Percentiles rank a stretch among this genome's conserved stretches.
Conservation (phyloP, 2,329 filamentous ascomycete species). For the Aspergillus candidus region DNA sequence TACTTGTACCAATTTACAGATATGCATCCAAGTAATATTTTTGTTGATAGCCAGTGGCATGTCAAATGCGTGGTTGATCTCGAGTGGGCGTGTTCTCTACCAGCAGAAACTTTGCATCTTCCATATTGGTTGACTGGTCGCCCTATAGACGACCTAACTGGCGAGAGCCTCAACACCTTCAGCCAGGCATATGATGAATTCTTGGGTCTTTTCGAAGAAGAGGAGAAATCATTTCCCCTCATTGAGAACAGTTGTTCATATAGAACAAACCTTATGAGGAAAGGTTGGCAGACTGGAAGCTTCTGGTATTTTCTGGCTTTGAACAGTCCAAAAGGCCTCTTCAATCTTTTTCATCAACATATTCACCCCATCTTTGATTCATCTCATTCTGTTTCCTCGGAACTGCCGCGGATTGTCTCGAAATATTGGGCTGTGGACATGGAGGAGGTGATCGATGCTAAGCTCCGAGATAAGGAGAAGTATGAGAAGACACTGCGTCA, state of each 20-base stretch:
- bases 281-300: slow-evolving; percentile 17
- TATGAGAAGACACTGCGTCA: background rate
- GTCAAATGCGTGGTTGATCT: slow-evolving; percentile 19
- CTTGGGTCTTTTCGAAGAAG: slow-evolving; percentile 14
- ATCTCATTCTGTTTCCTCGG: background rate
- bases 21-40: slow-evolving; percentile 33
- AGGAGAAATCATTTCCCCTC: slow-evolving; percentile 10
- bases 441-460: background rate
- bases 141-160: slow-evolving; percentile 8
- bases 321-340: slow-evolving; percentile 20
- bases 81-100: slow-evolving; percentile 19
- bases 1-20: slow-evolving; percentile 35
- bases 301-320: slow-evolving; percentile 26
- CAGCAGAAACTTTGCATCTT: slow-evolving; percentile 17
- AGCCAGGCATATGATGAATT: slow-evolving; percentile 12
- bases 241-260: background rate
- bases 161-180: slow-evolving; percentile 8
- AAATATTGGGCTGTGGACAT: background rate
- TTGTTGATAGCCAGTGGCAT: slow-evolving; percentile 20
- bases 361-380: slow-evolving; percentile 12
- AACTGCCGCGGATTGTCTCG: background rate
- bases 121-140: slow-evolving; percentile 20
- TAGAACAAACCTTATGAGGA: slow-evolving; percentile 16
- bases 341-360: slow-evolving; percentile 20
- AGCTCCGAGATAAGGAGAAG: background rate